Evolutionary conservation across 371 early-diverging fungal genomes (phyloP), one percentile per base, ranked within the genome.

Genomic region (Mortierella polycephala): DNA sequence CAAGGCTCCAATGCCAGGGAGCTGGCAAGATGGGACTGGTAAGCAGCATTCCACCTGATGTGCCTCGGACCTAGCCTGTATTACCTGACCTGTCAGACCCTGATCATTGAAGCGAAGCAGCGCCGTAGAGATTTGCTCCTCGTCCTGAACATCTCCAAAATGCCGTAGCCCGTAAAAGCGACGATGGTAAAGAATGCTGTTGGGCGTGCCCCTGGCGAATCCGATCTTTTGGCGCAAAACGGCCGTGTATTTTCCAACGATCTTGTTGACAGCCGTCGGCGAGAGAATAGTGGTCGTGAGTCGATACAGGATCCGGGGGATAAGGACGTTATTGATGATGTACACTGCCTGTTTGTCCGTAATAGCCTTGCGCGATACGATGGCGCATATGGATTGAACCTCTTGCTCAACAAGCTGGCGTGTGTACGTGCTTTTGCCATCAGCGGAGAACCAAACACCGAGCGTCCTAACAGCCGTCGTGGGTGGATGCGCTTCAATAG

Each of bases 331-430:
- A 49, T 74, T 67, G 46, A 73, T 58, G n/a, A 74, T 67, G 7
- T 59, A 74, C 14, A 67, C 46, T 0, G 55, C 60, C 51, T 64
- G 67, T 30, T 63, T 74, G 42, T 74, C 68, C 11, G 74, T 72
- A 23, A 72, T 20, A 2, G 53, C 55, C 7, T 63, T 62, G 8
- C 60, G 20, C 23, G 23, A 2, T 12, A 67, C 30, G 5, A 56
- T 58, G 7, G 21, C n/a, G 16, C 58, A 63, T 0, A 73, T 57
- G 2, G 57, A 18, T 7, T 5, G 2, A 11, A 60, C 59, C 20
- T 67, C 67, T 3, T 63, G 10, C 13, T 11, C 1, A 5, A 62
- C 69, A 18, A 69, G 7, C 39, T 1, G n/a, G 0, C 21, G n/a
- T 0, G 64, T 62, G 30, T 45, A 12, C 0, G 18, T 42, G 10